phyloP scores from a whole-genome alignment of 176 grass and related monocot genomes.

The Paspalum notatum region DNA sequence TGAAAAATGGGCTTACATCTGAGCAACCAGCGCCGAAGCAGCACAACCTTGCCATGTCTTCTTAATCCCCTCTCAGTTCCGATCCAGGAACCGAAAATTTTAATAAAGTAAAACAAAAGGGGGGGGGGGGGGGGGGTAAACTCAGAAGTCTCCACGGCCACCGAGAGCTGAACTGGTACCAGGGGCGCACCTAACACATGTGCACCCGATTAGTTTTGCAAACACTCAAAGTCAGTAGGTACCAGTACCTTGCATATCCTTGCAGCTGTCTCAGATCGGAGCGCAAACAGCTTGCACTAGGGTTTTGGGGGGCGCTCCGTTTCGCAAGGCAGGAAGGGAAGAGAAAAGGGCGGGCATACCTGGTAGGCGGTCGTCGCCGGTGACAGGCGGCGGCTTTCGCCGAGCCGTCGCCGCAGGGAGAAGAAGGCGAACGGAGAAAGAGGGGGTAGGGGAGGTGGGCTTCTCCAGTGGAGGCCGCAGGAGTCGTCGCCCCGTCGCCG shows the following conservation, averaged over 20 bases:
- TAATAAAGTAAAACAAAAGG: neutral
- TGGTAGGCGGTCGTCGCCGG: neutral
- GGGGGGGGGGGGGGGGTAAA: neutral
- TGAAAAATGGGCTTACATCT: slow-evolving; percentile 39
- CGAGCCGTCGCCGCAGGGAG: neutral
- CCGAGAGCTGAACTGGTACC: neutral
- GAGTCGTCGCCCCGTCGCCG: slow-evolving; percentile 24
- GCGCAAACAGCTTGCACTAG: neutral
- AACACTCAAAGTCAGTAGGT: neutral
- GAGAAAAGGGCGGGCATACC: neutral
- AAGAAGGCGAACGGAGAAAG: neutral
- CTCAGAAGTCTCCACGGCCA: slow-evolving; percentile 23
- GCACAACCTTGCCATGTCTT: slow-evolving; percentile 45
- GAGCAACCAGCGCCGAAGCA: slow-evolving; percentile 50
- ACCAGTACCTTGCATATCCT: neutral
- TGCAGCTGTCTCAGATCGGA: neutral
- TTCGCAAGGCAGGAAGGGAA: neutral
- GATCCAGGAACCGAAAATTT: neutral
- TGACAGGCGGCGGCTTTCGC: neutral
- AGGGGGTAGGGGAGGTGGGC: neutral
- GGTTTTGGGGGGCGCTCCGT: neutral
- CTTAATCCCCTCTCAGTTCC: neutral
- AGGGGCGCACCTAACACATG: slow-evolving; percentile 29
- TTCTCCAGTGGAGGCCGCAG: slow-evolving; percentile 4
- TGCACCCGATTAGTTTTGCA: neutral